These are phyloP conservation scores for Taphrina deformans DNA, from an alignment of 1,139 yeast genomes.

Conservation along the genomic window DNA sequence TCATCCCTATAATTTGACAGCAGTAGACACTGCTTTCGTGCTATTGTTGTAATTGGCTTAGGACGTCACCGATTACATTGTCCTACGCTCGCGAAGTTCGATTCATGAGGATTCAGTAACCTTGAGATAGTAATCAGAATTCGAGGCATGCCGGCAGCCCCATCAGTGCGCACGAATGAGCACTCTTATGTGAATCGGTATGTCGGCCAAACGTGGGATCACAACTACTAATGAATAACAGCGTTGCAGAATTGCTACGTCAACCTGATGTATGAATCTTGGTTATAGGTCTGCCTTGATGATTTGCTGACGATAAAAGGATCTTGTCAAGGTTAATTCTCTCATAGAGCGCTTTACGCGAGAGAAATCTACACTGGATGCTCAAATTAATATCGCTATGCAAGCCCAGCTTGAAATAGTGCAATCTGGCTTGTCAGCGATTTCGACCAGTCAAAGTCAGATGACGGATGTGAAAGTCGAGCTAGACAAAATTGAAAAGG, in stretches of 20 bases:
- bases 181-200: slow-evolving; percentile 5
- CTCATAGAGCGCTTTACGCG: slow-evolving; percentile 62
- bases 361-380: slow-evolving; percentile 72
- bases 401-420: slow-evolving; percentile 61
- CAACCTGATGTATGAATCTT: slow-evolving; percentile 42
- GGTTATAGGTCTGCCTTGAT: background rate
- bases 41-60: no score
- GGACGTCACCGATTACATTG: no score
- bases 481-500: slow-evolving; percentile 41
- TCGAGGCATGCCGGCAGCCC: background rate
- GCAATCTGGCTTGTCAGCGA: slow-evolving; percentile 46
- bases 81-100: no score
- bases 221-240: no score
- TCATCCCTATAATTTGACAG: no score
- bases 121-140: background rate
- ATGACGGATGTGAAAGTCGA: slow-evolving; percentile 44
- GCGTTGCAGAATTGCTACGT: slow-evolving; percentile 40
- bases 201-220: no score
- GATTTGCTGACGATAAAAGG: slow-evolving; percentile 41
- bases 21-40: no score
- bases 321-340: slow-evolving; percentile 57
- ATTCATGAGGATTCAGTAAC: no score
- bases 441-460: slow-evolving; percentile 43
- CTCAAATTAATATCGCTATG: slow-evolving; percentile 65
- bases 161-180: background rate